A percentile compares a stretch with the other conserved stretches of the same genome.
Conservation (phyloP, 345 rosid genomes). For the Isatis tinctoria region DNA sequence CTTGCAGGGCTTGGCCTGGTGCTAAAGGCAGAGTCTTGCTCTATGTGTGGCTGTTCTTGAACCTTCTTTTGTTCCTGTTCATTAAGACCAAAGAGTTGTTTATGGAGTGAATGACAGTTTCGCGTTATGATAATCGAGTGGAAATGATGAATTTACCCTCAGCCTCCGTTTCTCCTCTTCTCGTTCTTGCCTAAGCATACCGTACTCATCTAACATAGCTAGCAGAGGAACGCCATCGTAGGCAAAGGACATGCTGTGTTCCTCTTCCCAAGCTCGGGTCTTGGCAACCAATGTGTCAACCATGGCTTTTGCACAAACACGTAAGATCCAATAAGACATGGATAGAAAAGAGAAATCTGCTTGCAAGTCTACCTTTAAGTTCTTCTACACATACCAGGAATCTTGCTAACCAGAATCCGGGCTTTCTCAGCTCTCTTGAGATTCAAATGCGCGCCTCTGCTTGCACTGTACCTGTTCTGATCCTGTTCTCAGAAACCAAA, state of each 20-base stretch:
- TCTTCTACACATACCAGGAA: slow-evolving; percentile 63
- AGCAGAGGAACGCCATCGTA: slow-evolving; percentile 96
- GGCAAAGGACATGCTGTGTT: slow-evolving; percentile 58
- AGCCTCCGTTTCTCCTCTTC: slow-evolving; percentile 92
- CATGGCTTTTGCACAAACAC: slow-evolving; percentile 44
- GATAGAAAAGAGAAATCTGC: background rate
- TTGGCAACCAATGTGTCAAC: slow-evolving; percentile 87
- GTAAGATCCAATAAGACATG: slow-evolving; percentile 2
- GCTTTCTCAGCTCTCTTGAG: slow-evolving; percentile 99
- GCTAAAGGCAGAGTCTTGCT: slow-evolving; percentile 69
- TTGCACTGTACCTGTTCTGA: slow-evolving; percentile 91
- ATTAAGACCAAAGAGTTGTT: background rate
- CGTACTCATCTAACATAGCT: slow-evolving; percentile 97
- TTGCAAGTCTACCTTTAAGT: background rate
- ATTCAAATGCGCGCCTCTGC: slow-evolving; percentile 97
- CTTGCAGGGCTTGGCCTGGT: slow-evolving; percentile 92
- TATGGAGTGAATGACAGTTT: background rate
- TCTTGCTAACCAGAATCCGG: slow-evolving; percentile 86
- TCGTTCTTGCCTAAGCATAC: slow-evolving; percentile 95
- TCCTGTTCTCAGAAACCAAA: slow-evolving; percentile 54
- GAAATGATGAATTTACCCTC: slow-evolving; percentile 40
- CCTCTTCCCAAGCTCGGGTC: slow-evolving; percentile 93
- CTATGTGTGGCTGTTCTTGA: slow-evolving; percentile 73
- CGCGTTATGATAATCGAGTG: background rate
- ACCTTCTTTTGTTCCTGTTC: slow-evolving; percentile 79